These are phyloP conservation scores for Picea glauca DNA, from an alignment of 75 land plant species.

Conservation along the genomic window DNA sequence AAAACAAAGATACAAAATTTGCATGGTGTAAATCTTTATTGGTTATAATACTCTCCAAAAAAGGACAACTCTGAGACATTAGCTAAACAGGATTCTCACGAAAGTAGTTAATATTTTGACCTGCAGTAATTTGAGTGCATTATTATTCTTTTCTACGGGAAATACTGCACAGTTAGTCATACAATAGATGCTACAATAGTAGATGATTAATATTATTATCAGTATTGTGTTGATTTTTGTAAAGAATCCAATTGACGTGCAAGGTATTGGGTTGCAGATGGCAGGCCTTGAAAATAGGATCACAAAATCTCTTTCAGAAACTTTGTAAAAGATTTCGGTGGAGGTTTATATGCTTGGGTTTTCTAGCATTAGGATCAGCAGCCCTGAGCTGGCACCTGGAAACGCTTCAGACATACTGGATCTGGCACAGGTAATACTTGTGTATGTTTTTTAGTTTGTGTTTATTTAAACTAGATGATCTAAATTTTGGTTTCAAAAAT, in stretches of 20 bases:
- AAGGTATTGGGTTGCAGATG: constrained; percentile 28
- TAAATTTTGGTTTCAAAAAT: neutral
- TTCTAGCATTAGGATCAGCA: constrained; percentile 37
- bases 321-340: constrained; percentile 44
- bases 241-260: neutral
- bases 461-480: neutral
- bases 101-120: no score
- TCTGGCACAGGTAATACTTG: constrained; percentile 65
- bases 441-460: neutral
- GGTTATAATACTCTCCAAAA: neutral
- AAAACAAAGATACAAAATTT: neutral
- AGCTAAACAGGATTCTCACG: no score
- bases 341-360: constrained; percentile 47
- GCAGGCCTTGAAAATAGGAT: constrained; percentile 25
- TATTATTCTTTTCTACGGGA: neutral
- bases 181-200: neutral
- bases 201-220: neutral
- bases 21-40: neutral
- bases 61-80: no score
- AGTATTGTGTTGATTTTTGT: neutral
- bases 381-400: constrained; percentile 54
- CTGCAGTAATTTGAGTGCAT: no score
- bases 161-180: neutral
- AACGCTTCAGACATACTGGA: constrained; percentile 50
- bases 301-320: constrained; percentile 18